Base-by-base conservation (phyloP, 805 yeast genomes). In the Candida nitratophila region DNA sequence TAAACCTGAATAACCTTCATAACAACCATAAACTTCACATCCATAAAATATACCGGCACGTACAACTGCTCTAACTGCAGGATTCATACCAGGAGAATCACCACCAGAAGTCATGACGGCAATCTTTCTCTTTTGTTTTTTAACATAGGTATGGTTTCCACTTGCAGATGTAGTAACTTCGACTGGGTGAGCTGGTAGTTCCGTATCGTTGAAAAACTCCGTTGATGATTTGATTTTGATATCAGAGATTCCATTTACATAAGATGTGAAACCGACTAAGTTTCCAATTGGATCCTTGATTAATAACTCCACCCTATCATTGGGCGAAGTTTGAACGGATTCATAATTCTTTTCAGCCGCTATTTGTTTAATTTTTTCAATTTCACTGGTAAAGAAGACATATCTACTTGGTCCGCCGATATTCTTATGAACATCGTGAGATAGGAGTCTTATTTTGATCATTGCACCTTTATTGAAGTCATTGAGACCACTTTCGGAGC, bases 81-180 rank as follows among this genome's bases (percentile, higher is more conserved):
- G 81, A 57, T 81, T 81, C 90, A 83, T 83, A 50, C 90, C 90
- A 9, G 85, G 90, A 26, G 88, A 82, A 57, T 83, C 90, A 53
- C 90, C 90, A 47, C 90, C 90, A 1, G 87, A 81, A 1, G 89
- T 83, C 87, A 83, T 82, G 15, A 83, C 85, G 1, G 82, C 90
- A 47, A 83, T 79, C 61, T 81, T 70, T 44, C 59, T 61, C 45
- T 47, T 50, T 27, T 43, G 35, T 15, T 38, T 29, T 16, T 8
- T 6, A 5, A 19, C 3, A 8, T 9, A 19, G 10, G 27, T 24
- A 20, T 34, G 37, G 20, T 17, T 6, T 9, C 37, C 37, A 19
- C 37, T 34, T 16, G n/a, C 17, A 11, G 30, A 33, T 15, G 27
- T 29, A 12, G 21, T 7, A 29, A 34, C 24, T 16, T 37, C 32